Base-by-base conservation (phyloP, 2,329 filamentous ascomycete species). In the Colletotrichum euphorbiae region DNA sequence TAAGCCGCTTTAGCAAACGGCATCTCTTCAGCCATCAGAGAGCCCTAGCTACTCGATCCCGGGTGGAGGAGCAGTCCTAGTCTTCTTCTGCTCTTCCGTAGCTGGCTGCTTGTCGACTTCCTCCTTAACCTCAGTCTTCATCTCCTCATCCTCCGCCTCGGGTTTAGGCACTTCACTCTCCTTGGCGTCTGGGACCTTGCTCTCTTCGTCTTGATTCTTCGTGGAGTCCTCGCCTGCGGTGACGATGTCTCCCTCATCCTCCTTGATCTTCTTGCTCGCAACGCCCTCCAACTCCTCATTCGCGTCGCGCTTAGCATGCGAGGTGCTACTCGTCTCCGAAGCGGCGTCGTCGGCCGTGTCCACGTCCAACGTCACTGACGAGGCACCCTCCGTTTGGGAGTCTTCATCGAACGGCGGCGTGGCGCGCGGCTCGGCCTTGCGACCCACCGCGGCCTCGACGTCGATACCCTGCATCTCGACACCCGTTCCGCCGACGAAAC, bases 381-480 rank as follows among this genome's bases (percentile, higher is more conserved):
- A 58, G 11, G 58, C 68, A 21, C 61, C 67, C 24, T 67, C 71
- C 31, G 52, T 64, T 38, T 21, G 42, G 40, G 72, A 70, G 58
- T 70, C 69, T 28, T 63, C 62, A 17, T 75, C 73, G 33, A 77
- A 74, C n/a, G 73, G 60, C 72, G 31, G 74, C 73, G 56, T 78
- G 75, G 43, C 38, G 15, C 38, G 42, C 17, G 62, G n/a, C 55
- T 77, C 74, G 3, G 78, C 75, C 69, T 83, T 87, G 24, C 88
- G 80, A 1, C 88, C 88, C 4, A 90, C 86, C 4, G 88, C 88
- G 19, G 87, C 87, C 74, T 88, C 87, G 21, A 90, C 78, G 72
- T 90, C 85, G 68, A 90, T 87, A 12, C 82, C 84, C 59, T 84
- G 82, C 78, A 86, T 84, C 54, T 82, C 81, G n/a, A 85, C 73